Percentiles rank a stretch among this genome's conserved stretches.
phyloP scores from a whole-genome alignment of 164 flowering plant species.

The Cinnamomum chago region DNA sequence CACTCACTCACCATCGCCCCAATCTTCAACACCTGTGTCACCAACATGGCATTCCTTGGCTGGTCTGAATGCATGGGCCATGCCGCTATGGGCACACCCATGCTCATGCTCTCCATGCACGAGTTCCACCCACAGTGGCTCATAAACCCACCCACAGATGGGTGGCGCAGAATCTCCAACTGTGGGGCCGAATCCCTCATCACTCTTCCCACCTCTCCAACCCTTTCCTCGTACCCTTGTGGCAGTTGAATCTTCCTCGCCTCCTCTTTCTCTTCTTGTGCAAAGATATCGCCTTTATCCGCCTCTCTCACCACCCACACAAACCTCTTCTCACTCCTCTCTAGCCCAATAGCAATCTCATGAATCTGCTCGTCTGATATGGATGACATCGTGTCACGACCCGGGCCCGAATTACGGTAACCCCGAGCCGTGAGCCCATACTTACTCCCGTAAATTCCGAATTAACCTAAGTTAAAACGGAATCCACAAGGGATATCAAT shows the following conservation, averaged over 20 bases:
- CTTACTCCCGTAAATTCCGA: too few species aligned
- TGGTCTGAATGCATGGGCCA: constrained; percentile 92
- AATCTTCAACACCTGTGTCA: constrained; percentile 37
- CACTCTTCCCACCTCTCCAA: constrained; percentile 29
- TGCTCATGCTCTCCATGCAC: constrained; percentile 44
- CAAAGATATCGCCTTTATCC: constrained; percentile 34
- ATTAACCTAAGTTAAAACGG: too few species aligned
- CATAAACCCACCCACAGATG: constrained; percentile 47
- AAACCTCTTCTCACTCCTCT: constrained; percentile 41
- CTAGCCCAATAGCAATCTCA: constrained; percentile 52
- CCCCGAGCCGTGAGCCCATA: too few species aligned
- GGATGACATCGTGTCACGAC: too few species aligned
- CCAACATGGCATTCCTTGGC: constrained; percentile 46
- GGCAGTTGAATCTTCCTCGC: constrained; percentile 27
- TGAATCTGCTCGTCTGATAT: constrained; percentile 33
- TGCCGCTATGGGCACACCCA: constrained; percentile 56
- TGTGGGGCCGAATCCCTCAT: constrained; percentile 59
- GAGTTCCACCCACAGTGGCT: constrained; percentile 68
- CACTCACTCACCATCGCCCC: constrained; percentile 47
- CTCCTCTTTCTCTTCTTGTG: neutral
- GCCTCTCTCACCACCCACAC: constrained; percentile 64
- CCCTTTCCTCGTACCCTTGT: constrained; percentile 40
- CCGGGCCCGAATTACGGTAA: too few species aligned
- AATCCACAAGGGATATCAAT: too few species aligned
- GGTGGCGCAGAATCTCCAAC: constrained; percentile 40